These are phyloP conservation scores for Nannizziopsis barbatae DNA, from an alignment of 2,329 filamentous ascomycete species.

Conservation along the genomic window DNA sequence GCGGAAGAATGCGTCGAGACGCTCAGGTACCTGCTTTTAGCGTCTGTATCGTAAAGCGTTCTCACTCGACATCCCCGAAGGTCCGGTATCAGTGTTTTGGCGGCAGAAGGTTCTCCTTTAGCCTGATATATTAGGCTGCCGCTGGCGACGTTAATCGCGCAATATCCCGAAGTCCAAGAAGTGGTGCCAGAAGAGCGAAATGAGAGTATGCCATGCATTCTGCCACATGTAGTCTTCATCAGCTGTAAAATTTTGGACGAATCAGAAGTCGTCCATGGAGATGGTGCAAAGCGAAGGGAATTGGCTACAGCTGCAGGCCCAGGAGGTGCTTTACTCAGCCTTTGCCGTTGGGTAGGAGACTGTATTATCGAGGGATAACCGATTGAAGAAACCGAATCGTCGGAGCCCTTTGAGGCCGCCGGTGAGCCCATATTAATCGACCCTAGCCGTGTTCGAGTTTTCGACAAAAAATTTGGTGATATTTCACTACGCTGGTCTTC, in stretches of 20 bases:
- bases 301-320: slow-evolving; percentile 22
- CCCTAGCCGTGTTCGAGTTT: slow-evolving; percentile 27
- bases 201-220: slow-evolving; percentile 44
- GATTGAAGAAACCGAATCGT: slow-evolving; percentile 35
- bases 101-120: slow-evolving; percentile 39
- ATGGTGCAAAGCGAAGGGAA: slow-evolving; percentile 22
- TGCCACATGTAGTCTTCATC: slow-evolving; percentile 43
- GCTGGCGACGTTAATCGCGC: slow-evolving; percentile 41
- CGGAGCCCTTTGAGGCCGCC: slow-evolving; percentile 27
- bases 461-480: slow-evolving; percentile 25
- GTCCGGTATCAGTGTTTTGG: slow-evolving; percentile 41
- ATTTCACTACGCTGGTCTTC: slow-evolving; percentile 34
- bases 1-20: slow-evolving; percentile 39
- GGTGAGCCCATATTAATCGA: slow-evolving; percentile 31
- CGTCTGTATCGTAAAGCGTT: slow-evolving; percentile 38
- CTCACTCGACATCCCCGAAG: slow-evolving; percentile 40
- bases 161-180: slow-evolving; percentile 41
- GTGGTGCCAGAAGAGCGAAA: slow-evolving; percentile 35
- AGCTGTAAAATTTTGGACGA: slow-evolving; percentile 39
- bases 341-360: slow-evolving; percentile 29
- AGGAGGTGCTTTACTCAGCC: slow-evolving; percentile 27
- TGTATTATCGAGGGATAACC: slow-evolving; percentile 40
- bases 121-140: slow-evolving; percentile 42
- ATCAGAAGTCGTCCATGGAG: slow-evolving; percentile 35
- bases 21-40: slow-evolving; percentile 38